Base-by-base conservation (phyloP, 352 stramenopile genomes). In the Ophiocytium majus region DNA sequence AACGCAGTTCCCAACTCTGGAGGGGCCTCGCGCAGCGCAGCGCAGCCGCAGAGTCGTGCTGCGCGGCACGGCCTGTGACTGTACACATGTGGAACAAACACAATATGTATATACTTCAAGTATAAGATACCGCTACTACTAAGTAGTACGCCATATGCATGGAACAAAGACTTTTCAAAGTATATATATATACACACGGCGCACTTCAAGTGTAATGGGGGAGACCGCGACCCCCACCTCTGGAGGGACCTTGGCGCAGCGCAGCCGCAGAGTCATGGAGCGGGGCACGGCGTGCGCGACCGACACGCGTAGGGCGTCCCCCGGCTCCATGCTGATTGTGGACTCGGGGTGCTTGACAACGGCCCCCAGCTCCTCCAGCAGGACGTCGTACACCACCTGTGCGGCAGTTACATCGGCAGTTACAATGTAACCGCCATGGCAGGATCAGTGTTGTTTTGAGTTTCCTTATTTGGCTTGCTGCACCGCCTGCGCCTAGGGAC, bases 21-120 rank as follows among this genome's bases (percentile, higher is more conserved):
- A 14, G 43, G 14, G 5, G 14, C 43, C 43, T 57, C 14, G 43
- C n/a, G n/a, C n/a, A n/a, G 43, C 14, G 43, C 83, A 87, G 28
- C 50, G 78, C 0, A 88, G 80, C 81, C 32, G 80, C 66, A 86
- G 81, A 57, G 63, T 50, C 57, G 57, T 50, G 23, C 9, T 76
- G 23, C 63, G 43, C 14, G 63, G n/a, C n/a, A 34, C 79, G 5
- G 35, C 63, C 43, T 57, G 43, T 57, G 43, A 57, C 43, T 5
- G 43, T 57, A n/a, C 43, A 57, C 43, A 14, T 14, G 43, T 14
- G 14, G 43, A 5, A 5, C 43, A 14, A 57, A n/a, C n/a, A n/a
- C n/a, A n/a, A n/a, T n/a, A n/a, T n/a, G n/a, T n/a, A n/a, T n/a
- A n/a, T n/a, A 57, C 43, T 57, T 14, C 43, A 14, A 57, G 5